These are phyloP conservation scores for Coprinellus aureogranulatus DNA, from an alignment of 768 basidiomycete genomes.

Conservation along the genomic window DNA sequence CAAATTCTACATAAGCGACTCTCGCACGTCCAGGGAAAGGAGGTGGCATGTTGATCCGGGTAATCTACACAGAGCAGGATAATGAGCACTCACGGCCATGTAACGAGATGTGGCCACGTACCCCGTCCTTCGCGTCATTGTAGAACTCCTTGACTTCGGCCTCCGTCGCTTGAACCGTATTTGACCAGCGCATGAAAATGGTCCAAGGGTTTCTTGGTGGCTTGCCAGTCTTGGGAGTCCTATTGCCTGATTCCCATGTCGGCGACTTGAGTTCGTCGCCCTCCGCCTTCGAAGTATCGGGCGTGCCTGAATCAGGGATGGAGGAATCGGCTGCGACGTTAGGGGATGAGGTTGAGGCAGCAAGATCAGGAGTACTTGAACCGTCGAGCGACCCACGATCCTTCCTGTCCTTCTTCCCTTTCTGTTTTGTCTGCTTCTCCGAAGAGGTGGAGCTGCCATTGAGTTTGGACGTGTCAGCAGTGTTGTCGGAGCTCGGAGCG, in stretches of 20 bases:
- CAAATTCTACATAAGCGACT: constrained; percentile 87
- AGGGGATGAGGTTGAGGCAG: constrained; percentile 28
- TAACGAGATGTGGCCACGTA: constrained; percentile 33
- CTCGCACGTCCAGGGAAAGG: constrained; percentile 48
- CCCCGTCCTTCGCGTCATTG: constrained; percentile 64
- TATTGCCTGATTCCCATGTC: constrained; percentile 54
- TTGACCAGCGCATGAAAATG: constrained; percentile 70
- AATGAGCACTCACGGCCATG: background rate
- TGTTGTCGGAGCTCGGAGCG: constrained; percentile 29
- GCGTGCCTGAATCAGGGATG: constrained; percentile 18
- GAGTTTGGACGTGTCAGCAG: constrained; percentile 34
- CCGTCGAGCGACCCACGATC: constrained; percentile 7
- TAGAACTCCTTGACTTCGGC: constrained; percentile 74
- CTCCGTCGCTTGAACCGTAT: constrained; percentile 50
- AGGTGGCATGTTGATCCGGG: constrained; percentile 60
- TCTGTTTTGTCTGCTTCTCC: constrained; percentile 61
- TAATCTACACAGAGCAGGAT: constrained; percentile 46
- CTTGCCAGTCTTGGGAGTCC: constrained; percentile 69
- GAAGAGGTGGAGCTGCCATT: constrained; percentile 35
- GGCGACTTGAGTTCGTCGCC: constrained; percentile 52
- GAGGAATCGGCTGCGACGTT: constrained; percentile 24
- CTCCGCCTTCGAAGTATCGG: constrained; percentile 18
- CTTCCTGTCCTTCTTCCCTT: constrained; percentile 50
- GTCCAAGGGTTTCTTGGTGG: constrained; percentile 78
- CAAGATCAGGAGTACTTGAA: constrained; percentile 28